These are phyloP conservation scores for Oryza glumipatula DNA, from an alignment of 176 grass and related monocot genomes.

Conservation along the genomic window DNA sequence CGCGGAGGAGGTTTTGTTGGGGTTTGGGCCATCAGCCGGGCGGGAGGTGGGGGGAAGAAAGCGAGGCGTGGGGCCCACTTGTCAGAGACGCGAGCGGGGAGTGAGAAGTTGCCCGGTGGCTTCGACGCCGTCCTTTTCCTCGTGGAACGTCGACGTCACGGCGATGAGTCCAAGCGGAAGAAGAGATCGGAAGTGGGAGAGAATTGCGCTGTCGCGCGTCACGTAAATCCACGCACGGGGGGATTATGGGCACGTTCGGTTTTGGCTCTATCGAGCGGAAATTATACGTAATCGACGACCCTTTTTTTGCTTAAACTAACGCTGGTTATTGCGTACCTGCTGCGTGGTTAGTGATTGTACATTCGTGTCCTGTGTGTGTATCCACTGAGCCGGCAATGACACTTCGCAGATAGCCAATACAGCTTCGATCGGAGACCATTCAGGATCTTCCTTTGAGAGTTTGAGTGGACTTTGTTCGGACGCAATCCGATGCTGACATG, in stretches of 20 bases:
- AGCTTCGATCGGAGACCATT: not conserved
- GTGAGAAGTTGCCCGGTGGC: constrained; percentile 34
- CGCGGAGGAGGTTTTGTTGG: constrained; percentile 44
- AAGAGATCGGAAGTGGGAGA: not conserved
- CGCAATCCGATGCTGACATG: not conserved
- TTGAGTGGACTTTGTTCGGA: not conserved
- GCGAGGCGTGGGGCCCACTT: not conserved
- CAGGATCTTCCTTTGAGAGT: not conserved
- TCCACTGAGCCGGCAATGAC: not conserved
- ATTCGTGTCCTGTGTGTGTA: not conserved
- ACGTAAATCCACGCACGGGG: not conserved
- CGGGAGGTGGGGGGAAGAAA: not conserved
- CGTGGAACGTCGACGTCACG: constrained; percentile 21
- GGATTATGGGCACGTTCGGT: constrained; percentile 29
- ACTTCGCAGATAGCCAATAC: not conserved
- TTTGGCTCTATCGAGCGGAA: not conserved
- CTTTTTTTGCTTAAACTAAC: not conserved
- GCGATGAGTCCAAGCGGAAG: constrained; percentile 22
- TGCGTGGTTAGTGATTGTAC: not conserved
- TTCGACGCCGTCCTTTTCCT: constrained; percentile 5
- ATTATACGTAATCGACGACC: too few species aligned
- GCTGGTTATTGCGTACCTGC: not conserved
- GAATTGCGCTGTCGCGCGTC: constrained; percentile 4
- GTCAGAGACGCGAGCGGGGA: not conserved
- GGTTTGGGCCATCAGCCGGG: constrained; percentile 21